phyloP scores from a whole-genome alignment of 2,329 filamentous ascomycete genomes.

The Fusarium transvaalense region DNA sequence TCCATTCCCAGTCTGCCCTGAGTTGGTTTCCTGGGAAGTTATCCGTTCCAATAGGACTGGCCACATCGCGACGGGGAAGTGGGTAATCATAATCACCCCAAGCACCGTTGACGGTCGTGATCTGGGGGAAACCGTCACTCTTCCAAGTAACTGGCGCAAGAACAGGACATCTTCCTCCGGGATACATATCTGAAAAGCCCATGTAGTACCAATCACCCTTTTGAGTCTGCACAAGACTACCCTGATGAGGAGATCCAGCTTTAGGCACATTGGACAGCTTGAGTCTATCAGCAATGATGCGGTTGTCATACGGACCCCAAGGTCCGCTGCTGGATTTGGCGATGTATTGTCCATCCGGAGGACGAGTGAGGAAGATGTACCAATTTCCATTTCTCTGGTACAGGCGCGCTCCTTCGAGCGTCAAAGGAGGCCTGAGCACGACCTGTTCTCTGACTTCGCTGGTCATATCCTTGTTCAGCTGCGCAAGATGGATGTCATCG shows the following conservation, averaged over 20 bases:
- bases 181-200: slow-evolving; percentile 66
- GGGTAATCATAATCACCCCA: slow-evolving; percentile 25
- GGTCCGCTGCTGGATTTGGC: slow-evolving; percentile 58
- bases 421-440: slow-evolving; percentile 6
- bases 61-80: background rate
- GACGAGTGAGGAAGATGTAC: slow-evolving; percentile 65
- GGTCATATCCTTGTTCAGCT: slow-evolving; percentile 59
- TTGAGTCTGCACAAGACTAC: slow-evolving; percentile 65
- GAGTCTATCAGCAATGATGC: slow-evolving; percentile 54
- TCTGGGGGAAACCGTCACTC: slow-evolving; percentile 1
- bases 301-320: slow-evolving; percentile 64
- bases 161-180: slow-evolving; percentile 67
- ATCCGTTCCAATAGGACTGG: slow-evolving; percentile 2
- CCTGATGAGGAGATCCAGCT: slow-evolving; percentile 65
- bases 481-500: slow-evolving; percentile 61
- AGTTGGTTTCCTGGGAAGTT: slow-evolving; percentile 8
- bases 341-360: slow-evolving; percentile 60
- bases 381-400: slow-evolving; percentile 68
- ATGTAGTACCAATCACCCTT: slow-evolving; percentile 69
- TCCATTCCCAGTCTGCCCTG: slow-evolving; percentile 19
- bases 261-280: slow-evolving; percentile 56
- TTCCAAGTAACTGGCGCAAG: slow-evolving; percentile 61
- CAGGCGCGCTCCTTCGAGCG: slow-evolving; percentile 65
- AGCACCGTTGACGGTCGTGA: background rate
- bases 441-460: slow-evolving; percentile 21